Percentiles rank a stretch among this genome's conserved stretches.
These are phyloP conservation scores for Ophiocordyceps australis DNA, from an alignment of 2,329 filamentous ascomycete species.

Conservation along the genomic window DNA sequence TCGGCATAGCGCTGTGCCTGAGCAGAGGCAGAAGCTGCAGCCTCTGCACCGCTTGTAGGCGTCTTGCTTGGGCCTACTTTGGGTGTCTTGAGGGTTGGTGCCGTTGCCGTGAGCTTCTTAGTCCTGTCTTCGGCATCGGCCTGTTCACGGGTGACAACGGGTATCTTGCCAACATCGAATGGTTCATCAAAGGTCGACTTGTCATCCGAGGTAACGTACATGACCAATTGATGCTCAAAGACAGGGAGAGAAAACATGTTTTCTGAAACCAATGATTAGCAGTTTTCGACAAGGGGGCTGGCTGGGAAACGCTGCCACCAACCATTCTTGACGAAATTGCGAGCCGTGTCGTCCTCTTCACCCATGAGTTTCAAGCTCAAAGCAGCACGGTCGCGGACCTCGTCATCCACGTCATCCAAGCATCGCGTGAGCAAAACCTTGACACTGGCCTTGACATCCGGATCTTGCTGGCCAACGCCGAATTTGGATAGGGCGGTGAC, in stretches of 20 bases:
- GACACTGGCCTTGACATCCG: constrained; percentile 92
- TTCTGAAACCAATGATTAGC: constrained; percentile 32
- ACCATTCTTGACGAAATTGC: constrained; percentile 87
- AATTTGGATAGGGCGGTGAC: constrained; percentile 95
- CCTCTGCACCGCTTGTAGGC: constrained; percentile 50
- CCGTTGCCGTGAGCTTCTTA: constrained; percentile 88
- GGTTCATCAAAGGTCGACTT: constrained; percentile 68
- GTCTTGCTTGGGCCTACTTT: constrained; percentile 62
- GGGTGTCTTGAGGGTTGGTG: constrained; percentile 85
- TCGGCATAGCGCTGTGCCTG: constrained; percentile 78
- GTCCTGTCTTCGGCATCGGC: constrained; percentile 90
- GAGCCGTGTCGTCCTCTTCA: constrained; percentile 74
- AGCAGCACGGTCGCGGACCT: constrained; percentile 88
- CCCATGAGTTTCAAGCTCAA: constrained; percentile 84
- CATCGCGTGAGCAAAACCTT: constrained; percentile 83
- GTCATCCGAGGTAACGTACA: constrained; percentile 90
- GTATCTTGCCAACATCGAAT: constrained; percentile 83
- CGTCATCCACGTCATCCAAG: constrained; percentile 91
- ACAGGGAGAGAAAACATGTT: constrained; percentile 89
- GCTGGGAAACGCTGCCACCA: constrained; percentile 6
- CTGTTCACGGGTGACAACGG: constrained; percentile 87
- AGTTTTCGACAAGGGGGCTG: no score
- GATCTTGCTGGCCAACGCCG: constrained; percentile 88
- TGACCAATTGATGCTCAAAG: constrained; percentile 91
- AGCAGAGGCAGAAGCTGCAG: constrained; percentile 57